Evolutionary conservation across 768 basidiomycete genomes (phyloP), one percentile per base, ranked within the genome.

Genomic region (Collybiopsis luxurians): DNA sequence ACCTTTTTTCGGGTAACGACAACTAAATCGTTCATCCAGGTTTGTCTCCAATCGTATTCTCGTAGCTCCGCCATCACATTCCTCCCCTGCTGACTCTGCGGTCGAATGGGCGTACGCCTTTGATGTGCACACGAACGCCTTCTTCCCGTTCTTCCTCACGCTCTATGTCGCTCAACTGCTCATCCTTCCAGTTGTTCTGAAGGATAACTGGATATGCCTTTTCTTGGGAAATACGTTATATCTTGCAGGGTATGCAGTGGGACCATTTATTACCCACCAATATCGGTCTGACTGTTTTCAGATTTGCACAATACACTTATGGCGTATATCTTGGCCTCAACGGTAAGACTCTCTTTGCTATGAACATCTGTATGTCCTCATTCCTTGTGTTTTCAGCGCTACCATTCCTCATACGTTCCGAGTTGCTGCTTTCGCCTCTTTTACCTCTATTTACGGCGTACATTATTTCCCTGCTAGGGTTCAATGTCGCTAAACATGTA

Each of bases 21-120:
- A n/a, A n/a, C 42, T 38, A 10, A 43, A 9, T 11, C 38, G 3
- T 15, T 2, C 19, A n/a, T 53, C 12, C 62, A 87, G 87, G 80
- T 77, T 87, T 55, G 83, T 85, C 40, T 82, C 90, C 36, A 95
- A 92, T 68, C 80, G 78, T 43, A 79, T 87, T 0, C 78, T 90
- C 15, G 70, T 89, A 51, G 85, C 86, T 0, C 86, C 89, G 12
- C 83, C 89, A 11, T 85, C 90, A 10, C 89, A 87, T 69, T 82
- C 86, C 27, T 79, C 86, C 11, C 81, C 81, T 0, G 79, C 82
- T n/a, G 85, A 89, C 62, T 83, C 89, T 43, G 73, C 73, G 19
- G 89, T 94, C 28, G 92, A 94, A 77, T 95, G 88, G 91, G 90
- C 89, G 3, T 98, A 97, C 71, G 93, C 92, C 12, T 96, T 98